phyloP scores from a whole-genome alignment of 306 rosid genomes.

The Hippophae rhamnoides region DNA sequence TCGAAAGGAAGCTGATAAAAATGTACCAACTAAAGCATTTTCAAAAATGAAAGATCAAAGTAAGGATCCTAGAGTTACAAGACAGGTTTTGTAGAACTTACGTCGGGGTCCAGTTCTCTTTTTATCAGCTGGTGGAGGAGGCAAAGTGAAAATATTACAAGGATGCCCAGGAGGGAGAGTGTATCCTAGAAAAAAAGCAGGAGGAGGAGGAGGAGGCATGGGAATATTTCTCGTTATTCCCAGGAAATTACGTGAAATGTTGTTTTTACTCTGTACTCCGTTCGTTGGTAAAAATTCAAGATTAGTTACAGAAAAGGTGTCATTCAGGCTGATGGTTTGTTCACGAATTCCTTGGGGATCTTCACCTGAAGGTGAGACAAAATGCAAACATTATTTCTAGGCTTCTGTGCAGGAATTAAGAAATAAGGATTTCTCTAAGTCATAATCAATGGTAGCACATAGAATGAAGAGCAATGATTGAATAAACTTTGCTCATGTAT shows the following conservation, averaged over 20 bases:
- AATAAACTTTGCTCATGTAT: too few species aligned
- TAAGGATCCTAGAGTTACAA: background rate
- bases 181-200: constrained; percentile 63
- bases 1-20: background rate
- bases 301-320: constrained; percentile 21
- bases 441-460: too few species aligned
- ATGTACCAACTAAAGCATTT: background rate
- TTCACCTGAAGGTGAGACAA: constrained; percentile 47
- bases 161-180: constrained; percentile 78
- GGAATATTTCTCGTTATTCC: constrained; percentile 13
- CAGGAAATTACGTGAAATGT: background rate
- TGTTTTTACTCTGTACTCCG: constrained; percentile 10
- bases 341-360: constrained; percentile 20
- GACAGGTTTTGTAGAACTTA: constrained; percentile 33
- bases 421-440: background rate
- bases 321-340: constrained; percentile 26
- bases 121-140: constrained; percentile 86
- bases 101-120: constrained; percentile 81
- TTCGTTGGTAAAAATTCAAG: constrained; percentile 12
- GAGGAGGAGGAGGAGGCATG: constrained; percentile 55
- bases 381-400: constrained; percentile 4
- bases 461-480: too few species aligned
- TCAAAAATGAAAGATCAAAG: too few species aligned
- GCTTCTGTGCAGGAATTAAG: background rate
- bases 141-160: constrained; percentile 62